Percentiles rank a stretch among this genome's conserved stretches.
Evolutionary conservation across 2,329 filamentous ascomycete species (phyloP).

Genomic region (Fusarium ramigenum): DNA sequence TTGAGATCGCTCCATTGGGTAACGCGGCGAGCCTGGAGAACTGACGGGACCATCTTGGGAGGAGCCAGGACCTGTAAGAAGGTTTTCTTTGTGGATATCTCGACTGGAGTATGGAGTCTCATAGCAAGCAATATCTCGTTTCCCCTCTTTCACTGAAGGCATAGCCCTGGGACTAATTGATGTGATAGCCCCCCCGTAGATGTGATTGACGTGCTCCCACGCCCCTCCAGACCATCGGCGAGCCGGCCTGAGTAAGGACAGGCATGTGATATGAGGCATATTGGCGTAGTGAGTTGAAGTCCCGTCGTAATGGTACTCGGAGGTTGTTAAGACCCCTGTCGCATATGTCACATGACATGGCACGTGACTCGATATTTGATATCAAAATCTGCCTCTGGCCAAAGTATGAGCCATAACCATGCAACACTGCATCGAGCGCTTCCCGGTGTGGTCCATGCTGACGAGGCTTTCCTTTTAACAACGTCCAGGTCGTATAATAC

Average conservation of each 20-base stretch:
- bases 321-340: slow-evolving; percentile 33
- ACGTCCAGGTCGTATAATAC: not conserved
- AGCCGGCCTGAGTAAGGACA: slow-evolving; percentile 18
- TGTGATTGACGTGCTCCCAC: slow-evolving; percentile 36
- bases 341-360: slow-evolving; percentile 20
- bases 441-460: no score
- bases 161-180: slow-evolving; percentile 20
- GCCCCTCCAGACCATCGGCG: slow-evolving; percentile 26
- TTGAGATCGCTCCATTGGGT: slow-evolving; percentile 46
- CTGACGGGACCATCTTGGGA: slow-evolving; percentile 34
- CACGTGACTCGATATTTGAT: slow-evolving; percentile 15
- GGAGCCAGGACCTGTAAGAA: slow-evolving; percentile 31
- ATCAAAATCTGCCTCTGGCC: not conserved
- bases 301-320: slow-evolving; percentile 9
- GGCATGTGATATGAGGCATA: slow-evolving; percentile 36
- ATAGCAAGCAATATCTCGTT: slow-evolving; percentile 40
- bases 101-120: slow-evolving; percentile 39
- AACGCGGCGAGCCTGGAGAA: slow-evolving; percentile 30
- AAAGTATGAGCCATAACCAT: not conserved
- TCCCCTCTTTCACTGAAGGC: slow-evolving; percentile 27
- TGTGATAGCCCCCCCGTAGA: slow-evolving; percentile 44
- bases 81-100: slow-evolving; percentile 36
- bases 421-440: not conserved
- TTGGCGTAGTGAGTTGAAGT: slow-evolving; percentile 21
- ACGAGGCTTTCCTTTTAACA: no score